These are phyloP conservation scores for Erythrophleum ivorense DNA, from an alignment of 331 rosid species.

Conservation along the genomic window DNA sequence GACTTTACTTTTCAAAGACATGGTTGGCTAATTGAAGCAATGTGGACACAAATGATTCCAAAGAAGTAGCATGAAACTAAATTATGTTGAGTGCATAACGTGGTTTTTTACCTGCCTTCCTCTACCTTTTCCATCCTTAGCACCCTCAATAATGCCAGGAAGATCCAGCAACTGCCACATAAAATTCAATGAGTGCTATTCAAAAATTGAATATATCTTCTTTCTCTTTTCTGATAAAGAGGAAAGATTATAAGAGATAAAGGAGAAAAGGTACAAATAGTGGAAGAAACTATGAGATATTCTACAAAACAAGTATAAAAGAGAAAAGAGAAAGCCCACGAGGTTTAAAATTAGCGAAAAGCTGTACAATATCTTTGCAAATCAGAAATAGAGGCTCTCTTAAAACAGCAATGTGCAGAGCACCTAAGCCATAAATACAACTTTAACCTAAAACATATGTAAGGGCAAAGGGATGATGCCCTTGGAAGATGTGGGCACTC, in stretches of 20 bases:
- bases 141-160: conserved; percentile 99
- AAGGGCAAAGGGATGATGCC: background rate
- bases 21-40: conserved; percentile 18
- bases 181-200: conserved; percentile 31
- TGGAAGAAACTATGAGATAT: background rate
- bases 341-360: background rate
- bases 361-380: background rate
- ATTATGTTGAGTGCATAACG: background rate
- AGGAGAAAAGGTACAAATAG: background rate
- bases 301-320: background rate
- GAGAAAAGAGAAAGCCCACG: background rate
- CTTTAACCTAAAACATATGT: background rate
- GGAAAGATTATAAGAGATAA: background rate
- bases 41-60: conserved; percentile 10
- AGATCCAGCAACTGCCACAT: conserved; percentile 92
- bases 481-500: background rate
- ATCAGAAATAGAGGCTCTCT: background rate
- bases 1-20: background rate
- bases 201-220: conserved; percentile 17
- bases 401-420: background rate
- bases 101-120: conserved; percentile 87
- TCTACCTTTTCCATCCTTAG: conserved; percentile 98
- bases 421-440: background rate
- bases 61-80: conserved; percentile 19
- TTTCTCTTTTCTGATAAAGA: background rate